Evolutionary conservation across 163 green algal species (phyloP).

Genomic region (Scenedesmus sp.): DNA sequence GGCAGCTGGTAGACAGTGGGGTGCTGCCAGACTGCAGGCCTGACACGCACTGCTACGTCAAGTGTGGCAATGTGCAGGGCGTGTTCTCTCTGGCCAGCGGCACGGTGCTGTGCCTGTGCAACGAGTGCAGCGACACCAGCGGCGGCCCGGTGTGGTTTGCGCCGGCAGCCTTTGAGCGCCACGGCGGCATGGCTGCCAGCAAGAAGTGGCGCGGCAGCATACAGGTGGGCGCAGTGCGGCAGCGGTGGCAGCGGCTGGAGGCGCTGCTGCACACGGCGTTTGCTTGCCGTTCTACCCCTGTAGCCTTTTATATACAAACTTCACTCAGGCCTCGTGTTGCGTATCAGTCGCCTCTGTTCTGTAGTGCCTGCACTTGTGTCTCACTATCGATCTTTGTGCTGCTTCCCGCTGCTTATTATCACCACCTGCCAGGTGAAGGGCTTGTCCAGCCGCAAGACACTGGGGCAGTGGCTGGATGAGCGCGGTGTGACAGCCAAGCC

Average conservation of each 20-base stretch:
- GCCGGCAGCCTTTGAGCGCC: constrained; percentile 39
- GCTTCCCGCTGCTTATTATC: background rate
- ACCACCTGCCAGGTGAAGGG: constrained; percentile 32
- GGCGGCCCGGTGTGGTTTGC: constrained; percentile 34
- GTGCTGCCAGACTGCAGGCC: constrained; percentile 2
- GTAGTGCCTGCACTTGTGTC: background rate
- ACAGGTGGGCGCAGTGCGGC: background rate
- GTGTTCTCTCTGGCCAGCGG: constrained; percentile 42
- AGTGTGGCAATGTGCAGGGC: constrained; percentile 36
- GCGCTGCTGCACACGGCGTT: background rate
- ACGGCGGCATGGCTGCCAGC: constrained; percentile 45
- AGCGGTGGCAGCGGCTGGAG: background rate
- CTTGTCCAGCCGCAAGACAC: constrained; percentile 19
- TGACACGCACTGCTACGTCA: constrained; percentile 39
- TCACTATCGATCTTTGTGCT: background rate
- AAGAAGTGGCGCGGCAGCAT: constrained; percentile 54
- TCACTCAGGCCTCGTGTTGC: background rate
- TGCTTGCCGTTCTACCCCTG: background rate
- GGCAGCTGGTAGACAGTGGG: constrained; percentile 13
- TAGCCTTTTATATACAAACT: too few species aligned
- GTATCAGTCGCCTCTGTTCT: too few species aligned
- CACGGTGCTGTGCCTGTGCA: constrained; percentile 42
- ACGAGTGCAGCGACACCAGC: constrained; percentile 15
- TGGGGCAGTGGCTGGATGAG: constrained; percentile 46
- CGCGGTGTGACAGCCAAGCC: constrained; percentile 36